Percentiles rank a stretch among this genome's conserved stretches.
Conservation (phyloP, 2,329 filamentous ascomycete genomes). For the Chrysosporium queenslandicum region DNA sequence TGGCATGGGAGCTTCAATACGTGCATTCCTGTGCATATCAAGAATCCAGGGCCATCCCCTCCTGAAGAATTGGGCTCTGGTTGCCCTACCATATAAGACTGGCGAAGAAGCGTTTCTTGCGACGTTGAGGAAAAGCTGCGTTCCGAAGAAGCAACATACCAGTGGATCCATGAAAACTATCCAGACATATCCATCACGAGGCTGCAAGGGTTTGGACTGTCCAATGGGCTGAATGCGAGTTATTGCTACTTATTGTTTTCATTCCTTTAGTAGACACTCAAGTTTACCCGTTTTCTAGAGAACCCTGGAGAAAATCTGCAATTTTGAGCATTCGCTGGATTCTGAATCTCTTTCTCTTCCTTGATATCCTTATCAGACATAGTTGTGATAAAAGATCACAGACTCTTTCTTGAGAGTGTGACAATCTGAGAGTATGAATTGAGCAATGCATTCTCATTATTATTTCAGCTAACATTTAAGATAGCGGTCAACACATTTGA, state of each 20-base stretch:
- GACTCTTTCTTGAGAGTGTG: too few species aligned
- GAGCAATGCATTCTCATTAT: neutral
- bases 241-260: conserved; percentile 17
- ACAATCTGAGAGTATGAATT: too few species aligned
- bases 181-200: conserved; percentile 18
- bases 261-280: conserved; percentile 14
- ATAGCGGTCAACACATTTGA: neutral
- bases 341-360: too few species aligned
- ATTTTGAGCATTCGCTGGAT: too few species aligned
- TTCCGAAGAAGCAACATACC: conserved; percentile 19
- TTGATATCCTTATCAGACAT: too few species aligned
- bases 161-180: conserved; percentile 20
- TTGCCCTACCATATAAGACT: conserved; percentile 16
- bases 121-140: conserved; percentile 21
- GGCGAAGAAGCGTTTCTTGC: conserved; percentile 17
- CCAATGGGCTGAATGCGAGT: conserved; percentile 16
- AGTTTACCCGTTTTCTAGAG: too few species aligned
- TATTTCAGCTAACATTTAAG: neutral
- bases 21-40: conserved; percentile 15
- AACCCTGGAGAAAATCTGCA: too few species aligned
- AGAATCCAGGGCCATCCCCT: neutral
- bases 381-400: too few species aligned
- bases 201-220: conserved; percentile 21
- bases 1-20: conserved; percentile 16
- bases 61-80: conserved; percentile 12